phyloP scores from a whole-genome alignment of 768 basidiomycete species.

The Steccherinum ochraceum region DNA sequence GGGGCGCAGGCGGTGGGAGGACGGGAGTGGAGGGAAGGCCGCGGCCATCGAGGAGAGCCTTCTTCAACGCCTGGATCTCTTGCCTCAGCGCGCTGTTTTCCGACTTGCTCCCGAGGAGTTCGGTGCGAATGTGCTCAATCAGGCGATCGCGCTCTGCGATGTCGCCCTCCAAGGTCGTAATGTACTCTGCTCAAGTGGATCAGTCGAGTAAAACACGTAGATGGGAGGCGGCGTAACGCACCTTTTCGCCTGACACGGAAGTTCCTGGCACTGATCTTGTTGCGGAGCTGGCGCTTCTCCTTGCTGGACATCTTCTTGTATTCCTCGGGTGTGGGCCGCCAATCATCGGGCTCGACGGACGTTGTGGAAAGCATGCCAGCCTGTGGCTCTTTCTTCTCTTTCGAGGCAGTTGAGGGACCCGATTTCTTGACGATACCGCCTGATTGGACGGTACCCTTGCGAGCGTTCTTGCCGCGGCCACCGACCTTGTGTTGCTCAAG shows the following conservation, averaged over 20 bases:
- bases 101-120: slow-evolving; percentile 70
- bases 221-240: slow-evolving; percentile 24
- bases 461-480: slow-evolving; percentile 28
- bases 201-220: slow-evolving; percentile 4
- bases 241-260: slow-evolving; percentile 95
- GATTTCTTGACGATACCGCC: slow-evolving; percentile 69
- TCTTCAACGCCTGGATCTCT: slow-evolving; percentile 71
- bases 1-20: slow-evolving; percentile 41
- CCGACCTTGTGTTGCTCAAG: slow-evolving; percentile 48
- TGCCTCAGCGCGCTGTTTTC: slow-evolving; percentile 82
- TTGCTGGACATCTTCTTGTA: slow-evolving; percentile 94
- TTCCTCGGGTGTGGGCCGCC: slow-evolving; percentile 85
- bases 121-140: slow-evolving; percentile 79
- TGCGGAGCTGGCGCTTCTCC: slow-evolving; percentile 92
- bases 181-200: slow-evolving; percentile 64
- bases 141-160: slow-evolving; percentile 89
- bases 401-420: slow-evolving; percentile 25
- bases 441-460: slow-evolving; percentile 61
- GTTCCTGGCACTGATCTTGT: slow-evolving; percentile 95
- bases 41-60: slow-evolving; percentile 64
- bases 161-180: slow-evolving; percentile 87
- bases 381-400: slow-evolving; percentile 26
- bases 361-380: slow-evolving; percentile 18
- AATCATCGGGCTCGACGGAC: slow-evolving; percentile 55
- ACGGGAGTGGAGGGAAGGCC: slow-evolving; percentile 31